These are phyloP conservation scores for Cystobasidium ongulense DNA, from an alignment of 768 basidiomycete species.

Conservation along the genomic window DNA sequence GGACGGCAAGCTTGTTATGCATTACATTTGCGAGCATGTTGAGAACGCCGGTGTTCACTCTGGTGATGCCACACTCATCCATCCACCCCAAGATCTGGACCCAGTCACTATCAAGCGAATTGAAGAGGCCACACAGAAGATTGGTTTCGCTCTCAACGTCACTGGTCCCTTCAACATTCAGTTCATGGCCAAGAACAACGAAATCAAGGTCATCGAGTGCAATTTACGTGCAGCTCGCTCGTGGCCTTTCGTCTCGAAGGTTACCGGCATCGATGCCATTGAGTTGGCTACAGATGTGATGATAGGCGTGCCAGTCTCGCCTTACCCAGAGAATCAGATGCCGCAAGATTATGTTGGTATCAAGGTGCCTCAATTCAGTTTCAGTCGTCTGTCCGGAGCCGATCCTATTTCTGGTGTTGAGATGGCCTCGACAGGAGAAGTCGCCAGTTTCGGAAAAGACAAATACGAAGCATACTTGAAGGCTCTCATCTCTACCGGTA, in stretches of 20 bases:
- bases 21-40: conserved; percentile 98
- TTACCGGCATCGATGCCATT: conserved; percentile 93
- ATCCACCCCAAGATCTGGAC: conserved; percentile 95
- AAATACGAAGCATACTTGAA: conserved; percentile 99
- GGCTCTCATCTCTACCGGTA: conserved; percentile 91
- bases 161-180: conserved; percentile 99
- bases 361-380: conserved; percentile 99
- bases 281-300: conserved; percentile 99
- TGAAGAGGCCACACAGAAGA: conserved; percentile 93
- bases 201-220: conserved; percentile 99
- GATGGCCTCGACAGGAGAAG: conserved; percentile 99
- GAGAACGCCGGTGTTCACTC: conserved; percentile 99
- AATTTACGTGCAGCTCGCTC: conserved; percentile 95
- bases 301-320: conserved; percentile 76
- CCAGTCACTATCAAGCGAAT: conserved; percentile 92
- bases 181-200: conserved; percentile 99
- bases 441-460: conserved; percentile 94
- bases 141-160: conserved; percentile 92
- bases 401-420: conserved; percentile 97
- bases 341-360: conserved; percentile 93
- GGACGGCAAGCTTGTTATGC: conserved; percentile 97
- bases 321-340: conserved; percentile 80
- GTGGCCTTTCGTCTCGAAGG: conserved; percentile 98
- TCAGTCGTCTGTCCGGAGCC: conserved; percentile 89
- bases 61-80: conserved; percentile 94